Conservation (phyloP, 2,329 filamentous ascomycete genomes). For the Epichloe scottii region DNA sequence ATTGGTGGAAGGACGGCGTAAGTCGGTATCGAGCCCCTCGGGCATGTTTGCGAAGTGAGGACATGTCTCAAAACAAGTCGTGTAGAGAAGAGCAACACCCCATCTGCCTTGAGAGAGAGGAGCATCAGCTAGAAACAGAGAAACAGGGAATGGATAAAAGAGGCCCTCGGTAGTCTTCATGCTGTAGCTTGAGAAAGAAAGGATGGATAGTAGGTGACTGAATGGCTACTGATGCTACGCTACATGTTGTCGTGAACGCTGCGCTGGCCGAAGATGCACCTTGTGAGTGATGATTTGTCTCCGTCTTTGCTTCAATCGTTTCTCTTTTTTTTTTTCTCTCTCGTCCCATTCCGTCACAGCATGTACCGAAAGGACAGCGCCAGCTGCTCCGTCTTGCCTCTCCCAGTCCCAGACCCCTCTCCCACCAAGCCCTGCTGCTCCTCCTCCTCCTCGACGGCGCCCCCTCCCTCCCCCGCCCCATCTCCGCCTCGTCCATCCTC, state of each 20-base stretch:
- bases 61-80: neutral
- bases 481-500: slow-evolving; percentile 25
- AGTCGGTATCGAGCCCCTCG: slow-evolving; percentile 14
- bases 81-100: neutral
- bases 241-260: no score
- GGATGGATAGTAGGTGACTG: no score
- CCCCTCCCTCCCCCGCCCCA: slow-evolving; percentile 11
- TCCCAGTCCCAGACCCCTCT: slow-evolving; percentile 11
- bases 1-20: slow-evolving; percentile 25
- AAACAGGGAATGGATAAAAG: neutral
- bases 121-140: neutral
- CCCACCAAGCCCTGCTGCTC: slow-evolving; percentile 26
- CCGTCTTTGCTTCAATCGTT: neutral
- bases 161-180: neutral
- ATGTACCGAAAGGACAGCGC: slow-evolving; percentile 32
- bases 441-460: slow-evolving; percentile 27
- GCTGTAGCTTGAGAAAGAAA: no score
- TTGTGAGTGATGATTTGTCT: no score
- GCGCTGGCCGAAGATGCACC: no score
- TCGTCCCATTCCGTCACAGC: slow-evolving; percentile 17
- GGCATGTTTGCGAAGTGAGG: slow-evolving; percentile 5
- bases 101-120: neutral
- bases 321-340: no score
- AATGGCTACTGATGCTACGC: no score
- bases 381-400: slow-evolving; percentile 9